A percentile compares a stretch with the other conserved stretches of the same genome.
These are phyloP conservation scores for Lactifluus echinatus DNA, from an alignment of 768 basidiomycete genomes.

Conservation along the genomic window DNA sequence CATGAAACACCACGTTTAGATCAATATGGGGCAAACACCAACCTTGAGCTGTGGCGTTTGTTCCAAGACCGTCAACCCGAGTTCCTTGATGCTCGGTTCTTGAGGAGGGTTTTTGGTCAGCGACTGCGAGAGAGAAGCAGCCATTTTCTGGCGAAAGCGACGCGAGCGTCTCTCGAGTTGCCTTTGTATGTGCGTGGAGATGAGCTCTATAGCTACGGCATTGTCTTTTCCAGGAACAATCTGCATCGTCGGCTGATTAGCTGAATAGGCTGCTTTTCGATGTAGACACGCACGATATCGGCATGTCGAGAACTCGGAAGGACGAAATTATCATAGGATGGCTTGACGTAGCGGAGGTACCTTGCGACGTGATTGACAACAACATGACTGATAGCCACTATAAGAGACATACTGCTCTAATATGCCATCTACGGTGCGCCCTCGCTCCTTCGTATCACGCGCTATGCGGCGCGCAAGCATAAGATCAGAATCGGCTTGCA, in stretches of 20 bases:
- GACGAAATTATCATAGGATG: constrained; percentile 90
- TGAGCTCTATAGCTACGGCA: constrained; percentile 83
- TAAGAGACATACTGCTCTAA: constrained; percentile 63
- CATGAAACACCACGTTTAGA: neutral
- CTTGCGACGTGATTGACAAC: constrained; percentile 30
- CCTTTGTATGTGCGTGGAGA: constrained; percentile 80
- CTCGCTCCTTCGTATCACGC: constrained; percentile 83
- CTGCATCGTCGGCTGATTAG: constrained; percentile 39
- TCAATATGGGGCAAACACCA: constrained; percentile 14
- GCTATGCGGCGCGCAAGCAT: constrained; percentile 93
- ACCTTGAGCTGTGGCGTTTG: constrained; percentile 79
- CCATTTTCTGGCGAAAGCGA: constrained; percentile 67
- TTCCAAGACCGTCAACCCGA: constrained; percentile 54
- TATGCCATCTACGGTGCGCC: constrained; percentile 76
- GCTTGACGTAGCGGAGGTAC: constrained; percentile 93
- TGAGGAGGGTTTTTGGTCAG: constrained; percentile 19
- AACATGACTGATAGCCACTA: neutral
- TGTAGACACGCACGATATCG: constrained; percentile 56
- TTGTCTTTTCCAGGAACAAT: constrained; percentile 95
- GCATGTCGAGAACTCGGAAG: constrained; percentile 79
- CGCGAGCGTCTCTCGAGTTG: constrained; percentile 75
- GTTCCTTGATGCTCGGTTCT: constrained; percentile 31
- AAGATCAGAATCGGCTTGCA: constrained; percentile 90
- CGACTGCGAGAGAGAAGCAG: constrained; percentile 26
- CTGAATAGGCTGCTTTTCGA: neutral